These are phyloP conservation scores for Cryoendolithus antarcticus DNA, from an alignment of 2,329 filamentous ascomycete genomes.

Conservation along the genomic window DNA sequence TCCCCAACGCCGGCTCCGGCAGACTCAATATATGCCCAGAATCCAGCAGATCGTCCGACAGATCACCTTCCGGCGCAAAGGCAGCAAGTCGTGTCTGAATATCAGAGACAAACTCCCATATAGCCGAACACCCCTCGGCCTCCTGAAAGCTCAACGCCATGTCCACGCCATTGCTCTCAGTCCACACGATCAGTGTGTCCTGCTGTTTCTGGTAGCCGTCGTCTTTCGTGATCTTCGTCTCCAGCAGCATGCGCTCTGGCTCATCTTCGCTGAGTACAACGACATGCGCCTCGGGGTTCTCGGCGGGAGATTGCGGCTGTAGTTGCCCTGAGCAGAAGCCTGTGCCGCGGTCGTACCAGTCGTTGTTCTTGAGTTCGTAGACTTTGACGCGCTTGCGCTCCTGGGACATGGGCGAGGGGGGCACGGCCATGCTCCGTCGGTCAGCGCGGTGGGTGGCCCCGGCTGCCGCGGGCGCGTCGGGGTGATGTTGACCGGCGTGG, in stretches of 20 bases:
- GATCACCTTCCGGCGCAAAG: conserved; percentile 55
- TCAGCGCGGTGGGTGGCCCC: too few relatives aligned
- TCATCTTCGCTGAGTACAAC: conserved; percentile 90
- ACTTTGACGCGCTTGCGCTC: conserved; percentile 75
- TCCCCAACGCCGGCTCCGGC: conserved; percentile 67
- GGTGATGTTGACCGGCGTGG: too few relatives aligned
- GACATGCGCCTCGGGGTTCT: conserved; percentile 62
- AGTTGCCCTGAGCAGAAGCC: conserved; percentile 81
- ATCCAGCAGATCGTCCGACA: conserved; percentile 82
- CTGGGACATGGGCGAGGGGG: conserved; percentile 26
- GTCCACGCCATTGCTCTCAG: conserved; percentile 77
- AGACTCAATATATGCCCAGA: conserved; percentile 53
- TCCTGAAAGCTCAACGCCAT: conserved; percentile 99
- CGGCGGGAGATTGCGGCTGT: conserved; percentile 34
- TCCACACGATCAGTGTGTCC: conserved; percentile 98
- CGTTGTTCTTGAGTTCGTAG: conserved; percentile 95
- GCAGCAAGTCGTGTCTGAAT: conserved; percentile 65
- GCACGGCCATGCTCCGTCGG: conserved; percentile 12
- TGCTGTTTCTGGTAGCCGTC: conserved; percentile 98
- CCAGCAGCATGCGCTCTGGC: conserved; percentile 67
- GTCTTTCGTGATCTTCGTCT: conserved; percentile 83
- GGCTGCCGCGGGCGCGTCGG: too few relatives aligned
- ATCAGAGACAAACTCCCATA: conserved; percentile 89
- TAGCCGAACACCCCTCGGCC: conserved; percentile 79
- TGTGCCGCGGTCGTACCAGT: conserved; percentile 97